Evolutionary conservation across 148 eudicot genomes (phyloP), one percentile per base, ranked within the genome.

Genomic region (Camellia lanceoleosa): DNA sequence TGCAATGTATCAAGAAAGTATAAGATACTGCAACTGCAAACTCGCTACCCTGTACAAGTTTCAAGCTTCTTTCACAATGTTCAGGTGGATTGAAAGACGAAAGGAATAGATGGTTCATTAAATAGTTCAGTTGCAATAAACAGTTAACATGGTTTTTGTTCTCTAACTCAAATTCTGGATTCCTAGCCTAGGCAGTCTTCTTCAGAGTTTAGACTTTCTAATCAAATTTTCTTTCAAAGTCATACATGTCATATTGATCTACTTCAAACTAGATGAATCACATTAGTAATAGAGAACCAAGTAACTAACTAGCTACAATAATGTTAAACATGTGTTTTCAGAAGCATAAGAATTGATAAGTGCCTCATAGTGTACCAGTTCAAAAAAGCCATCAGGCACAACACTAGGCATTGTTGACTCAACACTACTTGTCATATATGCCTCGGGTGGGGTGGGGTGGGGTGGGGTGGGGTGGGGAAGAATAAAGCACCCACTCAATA

Each of bases 1-100:
- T 97, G 91, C 87, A 88, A 85, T 72, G 59, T 64, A 62, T 55
- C 16, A 62, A 74, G 51, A 18, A 80, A 41, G 38, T 7, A 41
- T 38, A 61, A 44, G 51, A 52, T 2, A 62, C 62, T 55, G 19
- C 55, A 66, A 47, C 15, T 72, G 64, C 16, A 16, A 71, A 23
- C 63, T 20, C 20, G 75, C 56, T 14, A 8, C 8, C 68, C 6
- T 56, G 68, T 60, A 75, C 43, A 76, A 63, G 30, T 76, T 76
- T 64, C 59, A 47, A 76, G 23, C 59, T 44, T 76, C 68, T 44
- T 44, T 7, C 38, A 46, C 38, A 52, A 72, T 20, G 19, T 38
- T 52, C 61, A 38, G 49, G 49, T 38, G 18, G 49, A 13, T 23
- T 5, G 52, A 41, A 13, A 42, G n/a, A 66, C 0, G 43, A 41